Percentiles rank a stretch among this genome's conserved stretches.
phyloP scores from a whole-genome alignment of 2,329 filamentous ascomycete species.

The Sclerotinia borealis region DNA sequence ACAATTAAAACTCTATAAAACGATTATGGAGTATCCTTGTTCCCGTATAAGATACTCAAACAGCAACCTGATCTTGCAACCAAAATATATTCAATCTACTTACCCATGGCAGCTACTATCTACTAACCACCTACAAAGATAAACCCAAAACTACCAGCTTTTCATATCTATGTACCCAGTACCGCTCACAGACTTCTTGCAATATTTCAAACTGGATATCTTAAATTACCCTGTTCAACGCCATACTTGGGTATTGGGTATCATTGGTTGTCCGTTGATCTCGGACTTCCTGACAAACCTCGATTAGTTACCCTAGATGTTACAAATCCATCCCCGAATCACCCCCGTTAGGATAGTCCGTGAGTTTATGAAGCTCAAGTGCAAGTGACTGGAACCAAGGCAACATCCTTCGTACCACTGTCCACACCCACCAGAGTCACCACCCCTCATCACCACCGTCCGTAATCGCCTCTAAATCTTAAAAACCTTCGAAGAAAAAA shows the following conservation, averaged over 20 bases:
- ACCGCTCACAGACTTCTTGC: background rate
- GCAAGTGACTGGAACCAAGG: constrained; percentile 5
- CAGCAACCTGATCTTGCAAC: constrained; percentile 28
- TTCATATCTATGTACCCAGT: no score
- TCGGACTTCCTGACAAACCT: constrained; percentile 22
- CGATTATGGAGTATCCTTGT: constrained; percentile 23
- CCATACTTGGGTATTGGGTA: background rate
- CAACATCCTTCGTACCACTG: background rate
- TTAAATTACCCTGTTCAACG: background rate
- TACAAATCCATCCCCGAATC: constrained; percentile 17
- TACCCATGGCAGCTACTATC: background rate
- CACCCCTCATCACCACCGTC: background rate
- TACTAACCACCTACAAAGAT: background rate
- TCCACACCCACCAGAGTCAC: background rate
- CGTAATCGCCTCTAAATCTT: background rate
- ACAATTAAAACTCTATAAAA: constrained; percentile 17
- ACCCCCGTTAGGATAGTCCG: constrained; percentile 16
- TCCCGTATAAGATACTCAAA: constrained; percentile 30
- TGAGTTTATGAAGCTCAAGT: constrained; percentile 13
- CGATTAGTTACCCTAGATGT: constrained; percentile 20
- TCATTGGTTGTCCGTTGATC: constrained; percentile 18
- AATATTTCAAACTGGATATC: background rate
- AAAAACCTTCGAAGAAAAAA: background rate
- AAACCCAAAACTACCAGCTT: background rate
- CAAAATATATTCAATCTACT: constrained; percentile 17